Evolutionary conservation across 805 yeast species (phyloP).

Genomic region (Grigorovia humatica): DNA sequence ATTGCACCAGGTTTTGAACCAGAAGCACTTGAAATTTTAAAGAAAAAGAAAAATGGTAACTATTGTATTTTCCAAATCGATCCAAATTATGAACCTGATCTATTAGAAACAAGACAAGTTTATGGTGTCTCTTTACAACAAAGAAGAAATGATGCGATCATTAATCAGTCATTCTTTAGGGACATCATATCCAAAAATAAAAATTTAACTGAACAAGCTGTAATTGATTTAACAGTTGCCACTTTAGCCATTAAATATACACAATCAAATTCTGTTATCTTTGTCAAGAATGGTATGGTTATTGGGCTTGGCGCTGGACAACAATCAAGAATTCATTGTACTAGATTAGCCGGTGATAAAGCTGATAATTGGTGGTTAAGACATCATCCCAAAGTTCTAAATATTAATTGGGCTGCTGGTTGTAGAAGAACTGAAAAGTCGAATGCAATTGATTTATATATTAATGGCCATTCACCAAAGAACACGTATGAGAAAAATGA

Average conservation of each 20-base stretch:
- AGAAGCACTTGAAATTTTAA: constrained; percentile 81
- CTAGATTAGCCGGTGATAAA: constrained; percentile 98
- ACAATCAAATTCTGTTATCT: constrained; percentile 96
- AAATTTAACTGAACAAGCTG: constrained; percentile 80
- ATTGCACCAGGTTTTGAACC: constrained; percentile 95
- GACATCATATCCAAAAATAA: constrained; percentile 86
- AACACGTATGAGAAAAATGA: constrained; percentile 88
- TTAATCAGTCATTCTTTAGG: constrained; percentile 79
- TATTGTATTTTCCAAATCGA: constrained; percentile 94
- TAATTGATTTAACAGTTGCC: constrained; percentile 90
- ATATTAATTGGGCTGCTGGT: constrained; percentile 95
- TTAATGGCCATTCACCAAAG: constrained; percentile 83
- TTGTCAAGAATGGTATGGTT: constrained; percentile 98
- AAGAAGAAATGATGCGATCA: constrained; percentile 95
- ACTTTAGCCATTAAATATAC: constrained; percentile 96
- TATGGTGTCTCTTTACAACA: constrained; percentile 93
- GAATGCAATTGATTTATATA: constrained; percentile 91
- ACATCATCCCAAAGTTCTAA: constrained; percentile 92
- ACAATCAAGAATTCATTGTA: constrained; percentile 98
- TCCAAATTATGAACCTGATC: constrained; percentile 80
- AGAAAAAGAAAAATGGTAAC: constrained; percentile 93
- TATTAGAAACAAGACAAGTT: constrained; percentile 83
- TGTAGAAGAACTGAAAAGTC: constrained; percentile 97
- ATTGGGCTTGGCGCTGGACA: constrained; percentile 99
- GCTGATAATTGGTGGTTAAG: constrained; percentile 99